phyloP scores from a whole-genome alignment of 441 rosid species.

The Jatropha multifida region DNA sequence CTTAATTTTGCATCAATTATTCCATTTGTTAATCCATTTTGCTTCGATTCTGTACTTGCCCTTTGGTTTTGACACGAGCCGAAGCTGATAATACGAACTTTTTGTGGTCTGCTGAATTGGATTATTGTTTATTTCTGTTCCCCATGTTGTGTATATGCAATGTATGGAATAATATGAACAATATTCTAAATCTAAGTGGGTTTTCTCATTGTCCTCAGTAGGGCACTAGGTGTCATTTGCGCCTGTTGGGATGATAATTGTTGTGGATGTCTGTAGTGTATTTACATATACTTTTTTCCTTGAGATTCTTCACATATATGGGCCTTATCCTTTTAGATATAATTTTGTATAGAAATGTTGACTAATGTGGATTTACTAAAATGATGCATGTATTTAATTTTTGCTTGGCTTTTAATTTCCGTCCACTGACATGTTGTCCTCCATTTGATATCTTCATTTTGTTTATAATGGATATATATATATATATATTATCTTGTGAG shows the following conservation, averaged over 20 bases:
- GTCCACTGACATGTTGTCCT: constrained; percentile 27
- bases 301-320: constrained; percentile 23
- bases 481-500: constrained; percentile 22
- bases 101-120: neutral
- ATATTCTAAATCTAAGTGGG: constrained; percentile 1
- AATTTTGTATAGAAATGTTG: constrained; percentile 29
- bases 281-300: constrained; percentile 21
- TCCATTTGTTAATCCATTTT: neutral
- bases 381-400: constrained; percentile 23
- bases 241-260: constrained; percentile 23
- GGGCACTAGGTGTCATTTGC: neutral
- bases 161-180: constrained; percentile 15
- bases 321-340: constrained; percentile 21
- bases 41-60: constrained; percentile 5
- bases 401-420: constrained; percentile 29
- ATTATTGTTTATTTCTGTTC: constrained; percentile 2
- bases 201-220: constrained; percentile 4
- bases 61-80: constrained; percentile 1
- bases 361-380: constrained; percentile 25
- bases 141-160: neutral
- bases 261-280: constrained; percentile 17
- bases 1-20: constrained; percentile 8
- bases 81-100: constrained; percentile 13
- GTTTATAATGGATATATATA: constrained; percentile 1
- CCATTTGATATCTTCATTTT: constrained; percentile 15